phyloP scores from a whole-genome alignment of 2,329 filamentous ascomycete species.

The Penicillium sp. region DNA sequence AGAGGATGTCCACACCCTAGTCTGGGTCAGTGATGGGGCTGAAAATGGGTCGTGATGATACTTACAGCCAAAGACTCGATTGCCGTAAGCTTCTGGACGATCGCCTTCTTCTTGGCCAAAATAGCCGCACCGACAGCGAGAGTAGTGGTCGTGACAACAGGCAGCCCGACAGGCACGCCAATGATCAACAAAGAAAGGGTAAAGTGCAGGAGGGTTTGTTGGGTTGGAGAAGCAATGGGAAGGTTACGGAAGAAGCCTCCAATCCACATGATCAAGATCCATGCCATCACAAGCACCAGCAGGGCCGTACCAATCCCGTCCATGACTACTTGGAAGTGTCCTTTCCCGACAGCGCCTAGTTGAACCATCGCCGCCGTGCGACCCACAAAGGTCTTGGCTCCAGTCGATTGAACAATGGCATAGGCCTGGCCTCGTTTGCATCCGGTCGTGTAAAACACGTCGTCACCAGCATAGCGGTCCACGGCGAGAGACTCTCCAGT shows the following conservation, averaged over 20 bases:
- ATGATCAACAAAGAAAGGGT: conserved; percentile 73
- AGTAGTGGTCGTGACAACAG: conserved; percentile 77
- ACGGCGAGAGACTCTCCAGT: conserved; percentile 79
- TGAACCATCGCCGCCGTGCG: conserved; percentile 74
- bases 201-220: conserved; percentile 70
- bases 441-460: conserved; percentile 77
- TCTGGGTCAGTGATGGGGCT: conserved; percentile 11
- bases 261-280: conserved; percentile 75
- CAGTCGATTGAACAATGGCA: conserved; percentile 68
- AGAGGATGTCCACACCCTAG: conserved; percentile 72
- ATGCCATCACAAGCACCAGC: conserved; percentile 75
- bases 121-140: conserved; percentile 78
- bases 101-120: conserved; percentile 76
- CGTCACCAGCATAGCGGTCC: conserved; percentile 68
- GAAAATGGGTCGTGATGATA: not conserved
- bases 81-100: conserved; percentile 78
- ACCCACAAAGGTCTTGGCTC: conserved; percentile 75
- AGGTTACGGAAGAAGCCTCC: conserved; percentile 77
- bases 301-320: conserved; percentile 76
- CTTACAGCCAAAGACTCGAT: conserved; percentile 72
- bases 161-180: conserved; percentile 78
- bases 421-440: conserved; percentile 81
- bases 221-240: conserved; percentile 58
- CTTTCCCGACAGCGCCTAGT: conserved; percentile 70
- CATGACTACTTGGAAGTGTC: conserved; percentile 83